A percentile compares a stretch with the other conserved stretches of the same genome.
These are phyloP conservation scores for Trifolium dubium DNA, from an alignment of 306 rosid genomes.

Conservation along the genomic window DNA sequence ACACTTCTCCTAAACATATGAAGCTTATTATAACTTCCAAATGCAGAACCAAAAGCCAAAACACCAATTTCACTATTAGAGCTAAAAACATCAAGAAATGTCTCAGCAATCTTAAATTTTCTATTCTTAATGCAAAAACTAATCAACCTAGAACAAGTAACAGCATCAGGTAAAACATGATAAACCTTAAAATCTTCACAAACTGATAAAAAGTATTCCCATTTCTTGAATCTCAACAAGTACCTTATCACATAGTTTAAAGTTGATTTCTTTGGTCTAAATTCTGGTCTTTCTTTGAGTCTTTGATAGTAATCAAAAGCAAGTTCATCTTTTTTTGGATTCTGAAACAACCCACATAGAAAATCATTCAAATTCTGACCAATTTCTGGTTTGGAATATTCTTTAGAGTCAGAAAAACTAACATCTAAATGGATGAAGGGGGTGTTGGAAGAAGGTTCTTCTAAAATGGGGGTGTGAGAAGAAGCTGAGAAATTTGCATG, in stretches of 20 bases:
- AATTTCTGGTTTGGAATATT: slow-evolving; percentile 41
- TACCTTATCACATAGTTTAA: slow-evolving; percentile 60
- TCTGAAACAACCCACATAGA: slow-evolving; percentile 55
- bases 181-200: slow-evolving; percentile 59
- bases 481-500: slow-evolving; percentile 49
- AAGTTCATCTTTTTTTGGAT: slow-evolving; percentile 48
- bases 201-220: slow-evolving; percentile 52
- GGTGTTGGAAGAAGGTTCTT: slow-evolving; percentile 50
- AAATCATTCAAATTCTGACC: slow-evolving; percentile 52
- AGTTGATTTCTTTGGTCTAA: slow-evolving; percentile 58
- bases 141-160: slow-evolving; percentile 60
- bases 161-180: slow-evolving; percentile 58
- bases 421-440: slow-evolving; percentile 45
- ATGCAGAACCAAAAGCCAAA: slow-evolving; percentile 56
- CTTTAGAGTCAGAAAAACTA: slow-evolving; percentile 21
- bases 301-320: slow-evolving; percentile 63
- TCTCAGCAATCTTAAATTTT: slow-evolving; percentile 58
- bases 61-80: slow-evolving; percentile 45
- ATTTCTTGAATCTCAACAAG: slow-evolving; percentile 61
- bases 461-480: slow-evolving; percentile 57
- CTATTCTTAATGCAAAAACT: slow-evolving; percentile 59
- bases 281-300: slow-evolving; percentile 57
- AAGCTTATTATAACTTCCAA: slow-evolving; percentile 69
- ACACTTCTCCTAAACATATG: slow-evolving; percentile 71
- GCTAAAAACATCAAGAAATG: slow-evolving; percentile 49